Conservation (phyloP, 306 rosid species). For the Vigna angularis region DNA sequence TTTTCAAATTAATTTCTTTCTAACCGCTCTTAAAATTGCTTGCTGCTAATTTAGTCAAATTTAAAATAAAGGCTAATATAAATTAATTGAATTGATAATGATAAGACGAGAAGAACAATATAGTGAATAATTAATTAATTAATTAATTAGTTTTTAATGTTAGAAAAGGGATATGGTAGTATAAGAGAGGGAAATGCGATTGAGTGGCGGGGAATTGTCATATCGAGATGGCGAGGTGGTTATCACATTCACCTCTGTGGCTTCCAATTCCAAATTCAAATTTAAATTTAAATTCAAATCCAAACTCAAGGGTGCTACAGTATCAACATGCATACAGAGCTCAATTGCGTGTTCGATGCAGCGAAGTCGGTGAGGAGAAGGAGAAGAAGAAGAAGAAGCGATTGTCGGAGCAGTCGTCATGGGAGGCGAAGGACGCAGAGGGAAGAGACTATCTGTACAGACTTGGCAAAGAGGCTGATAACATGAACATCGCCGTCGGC, state of each 20-base stretch:
- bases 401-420: constrained; percentile 84
- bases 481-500: constrained; percentile 96
- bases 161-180: no score
- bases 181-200: not conserved
- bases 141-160: not conserved
- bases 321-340: not conserved
- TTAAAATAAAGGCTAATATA: no score
- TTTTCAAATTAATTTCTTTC: no score
- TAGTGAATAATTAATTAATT: no score
- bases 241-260: constrained; percentile 46
- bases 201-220: constrained; percentile 7
- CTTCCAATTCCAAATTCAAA: constrained; percentile 38
- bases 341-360: constrained; percentile 48
- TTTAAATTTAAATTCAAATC: not conserved
- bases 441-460: constrained; percentile 88
- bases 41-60: no score
- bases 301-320: not conserved
- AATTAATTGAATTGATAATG: no score
- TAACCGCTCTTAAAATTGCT: no score
- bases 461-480: constrained; percentile 89
- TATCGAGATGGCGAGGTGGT: constrained; percentile 39
- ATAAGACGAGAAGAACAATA: no score
- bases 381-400: constrained; percentile 41
- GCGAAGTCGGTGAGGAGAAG: not conserved
- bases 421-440: constrained; percentile 82